Evolutionary conservation across 2,329 filamentous ascomycete genomes (phyloP), one percentile per base, ranked within the genome.

Genomic region (Sordariomycetes sp.): DNA sequence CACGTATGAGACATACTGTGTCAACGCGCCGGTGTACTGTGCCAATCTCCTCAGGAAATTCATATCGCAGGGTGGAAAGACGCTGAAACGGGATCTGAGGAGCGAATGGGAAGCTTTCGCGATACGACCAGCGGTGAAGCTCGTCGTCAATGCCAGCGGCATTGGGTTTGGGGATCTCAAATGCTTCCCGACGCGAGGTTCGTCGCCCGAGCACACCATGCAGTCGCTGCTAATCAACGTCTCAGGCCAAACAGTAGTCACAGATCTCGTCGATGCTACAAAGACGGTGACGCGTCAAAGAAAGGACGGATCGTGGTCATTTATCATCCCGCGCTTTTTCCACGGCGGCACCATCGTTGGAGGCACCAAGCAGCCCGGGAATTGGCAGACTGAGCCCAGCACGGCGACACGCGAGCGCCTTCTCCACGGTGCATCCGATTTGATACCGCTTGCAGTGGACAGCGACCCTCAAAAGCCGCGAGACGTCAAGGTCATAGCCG

Each of bases 341-440:
- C 58, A 69, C 19, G 76, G 76, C 4, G 77, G 77, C 3, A 81
- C 77, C 1, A 61, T 81, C 27, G 70, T 81, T 21, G 78, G 77
- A 10, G 76, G 76, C 1, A 82, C 75, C 14, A 80, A 77, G 50
- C 68, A 80, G 48, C 63, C 66, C 2, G 56, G 68, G 36, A 61
- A 76, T 47, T 75, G 68, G 68, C 61, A 70, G 28, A 50, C 61
- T 1, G 51, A 59, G 15, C 66, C 72, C 1, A 68, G 61, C 1
- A 36, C 42, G 3, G 60, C 65, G 30, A 65, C 68, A 0, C 54
- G 75, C 24, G 51, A 63, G 23, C 48, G 45, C 19, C 50, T 82
- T 11, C 59, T 81, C 4, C 41, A 36, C 3, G 49, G 47, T 6
- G 57, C 54, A 6, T 46, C 49, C 2, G 38, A 42, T 8, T 46